These are phyloP conservation scores for Phaeosphaeriaceae sp. DNA, from an alignment of 2,329 filamentous ascomycete species.

Conservation along the genomic window DNA sequence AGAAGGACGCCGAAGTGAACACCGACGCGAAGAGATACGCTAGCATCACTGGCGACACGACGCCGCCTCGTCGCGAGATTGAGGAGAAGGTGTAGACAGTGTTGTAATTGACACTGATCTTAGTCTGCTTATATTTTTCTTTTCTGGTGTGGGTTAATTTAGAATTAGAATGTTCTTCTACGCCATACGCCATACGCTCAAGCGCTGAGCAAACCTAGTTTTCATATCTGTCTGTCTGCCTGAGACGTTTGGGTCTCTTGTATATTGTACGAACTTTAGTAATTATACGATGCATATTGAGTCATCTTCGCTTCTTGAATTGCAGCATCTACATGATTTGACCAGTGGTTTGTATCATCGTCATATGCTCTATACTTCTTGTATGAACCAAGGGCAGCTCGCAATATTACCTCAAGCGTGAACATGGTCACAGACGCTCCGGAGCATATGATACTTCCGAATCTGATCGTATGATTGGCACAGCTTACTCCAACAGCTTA, in stretches of 20 bases:
- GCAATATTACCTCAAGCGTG: too few species aligned
- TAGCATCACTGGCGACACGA: constrained; percentile 1
- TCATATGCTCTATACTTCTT: too few species aligned
- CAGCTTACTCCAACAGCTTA: too few species aligned
- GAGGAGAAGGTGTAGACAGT: neutral
- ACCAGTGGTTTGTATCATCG: too few species aligned
- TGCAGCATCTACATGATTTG: neutral
- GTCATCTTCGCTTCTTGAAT: neutral
- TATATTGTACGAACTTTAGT: neutral
- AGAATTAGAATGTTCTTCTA: neutral
- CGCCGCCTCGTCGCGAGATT: neutral
- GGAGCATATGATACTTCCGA: too few species aligned
- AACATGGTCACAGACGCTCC: too few species aligned
- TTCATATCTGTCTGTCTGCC: neutral
- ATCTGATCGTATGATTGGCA: too few species aligned
- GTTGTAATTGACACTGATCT: neutral
- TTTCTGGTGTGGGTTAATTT: neutral
- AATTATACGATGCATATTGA: neutral
- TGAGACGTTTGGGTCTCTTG: neutral
- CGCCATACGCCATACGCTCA: constrained; percentile 1
- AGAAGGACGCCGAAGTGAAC: neutral
- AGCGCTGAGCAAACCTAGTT: neutral
- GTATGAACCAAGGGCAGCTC: too few species aligned
- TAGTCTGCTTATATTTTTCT: neutral
- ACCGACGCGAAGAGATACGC: neutral